phyloP scores from a whole-genome alignment of 1,284 basidiomycete genomes.

The Sporisorium exsertum region DNA sequence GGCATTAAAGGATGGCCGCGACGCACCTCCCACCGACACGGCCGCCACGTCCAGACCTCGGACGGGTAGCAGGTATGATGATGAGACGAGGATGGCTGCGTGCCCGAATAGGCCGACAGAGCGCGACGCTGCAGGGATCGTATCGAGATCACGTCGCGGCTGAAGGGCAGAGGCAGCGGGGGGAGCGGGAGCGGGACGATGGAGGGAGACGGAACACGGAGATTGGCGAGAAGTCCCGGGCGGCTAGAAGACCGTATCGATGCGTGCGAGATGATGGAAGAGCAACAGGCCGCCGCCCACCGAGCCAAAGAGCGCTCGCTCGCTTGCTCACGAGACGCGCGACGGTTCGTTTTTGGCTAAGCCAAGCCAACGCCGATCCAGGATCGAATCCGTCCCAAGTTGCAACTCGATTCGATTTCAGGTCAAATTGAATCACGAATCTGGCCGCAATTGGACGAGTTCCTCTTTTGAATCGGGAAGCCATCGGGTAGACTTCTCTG shows the following conservation, averaged over 20 bases:
- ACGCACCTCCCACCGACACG: not conserved
- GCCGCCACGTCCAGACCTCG: not conserved
- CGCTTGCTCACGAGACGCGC: constrained; percentile 12
- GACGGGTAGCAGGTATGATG: not conserved
- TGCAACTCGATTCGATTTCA: not conserved
- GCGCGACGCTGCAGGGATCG: constrained; percentile 1
- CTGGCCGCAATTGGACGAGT: not conserved
- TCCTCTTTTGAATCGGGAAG: not conserved
- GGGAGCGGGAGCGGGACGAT: not conserved
- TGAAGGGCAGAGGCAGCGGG: constrained; percentile 8
- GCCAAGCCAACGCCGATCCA: constrained; percentile 2
- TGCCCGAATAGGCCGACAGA: constrained; percentile 3
- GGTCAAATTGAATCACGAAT: not conserved
- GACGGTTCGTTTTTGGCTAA: constrained; percentile 13
- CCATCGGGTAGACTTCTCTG: not conserved
- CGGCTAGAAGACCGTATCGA: constrained; percentile 35
- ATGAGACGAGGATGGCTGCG: constrained; percentile 6
- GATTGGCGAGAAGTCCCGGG: constrained; percentile 13
- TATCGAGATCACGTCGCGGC: not conserved
- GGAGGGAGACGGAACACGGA: constrained; percentile 6
- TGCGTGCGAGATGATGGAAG: constrained; percentile 38
- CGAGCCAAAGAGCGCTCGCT: constrained; percentile 6
- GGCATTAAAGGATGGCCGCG: constrained; percentile 4
- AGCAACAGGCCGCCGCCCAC: constrained; percentile 8
- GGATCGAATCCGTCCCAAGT: constrained; percentile 1